Percentiles rank a stretch among this genome's conserved stretches.
Conservation (phyloP, 305 asterid species). For the Fraxinus albicans region DNA sequence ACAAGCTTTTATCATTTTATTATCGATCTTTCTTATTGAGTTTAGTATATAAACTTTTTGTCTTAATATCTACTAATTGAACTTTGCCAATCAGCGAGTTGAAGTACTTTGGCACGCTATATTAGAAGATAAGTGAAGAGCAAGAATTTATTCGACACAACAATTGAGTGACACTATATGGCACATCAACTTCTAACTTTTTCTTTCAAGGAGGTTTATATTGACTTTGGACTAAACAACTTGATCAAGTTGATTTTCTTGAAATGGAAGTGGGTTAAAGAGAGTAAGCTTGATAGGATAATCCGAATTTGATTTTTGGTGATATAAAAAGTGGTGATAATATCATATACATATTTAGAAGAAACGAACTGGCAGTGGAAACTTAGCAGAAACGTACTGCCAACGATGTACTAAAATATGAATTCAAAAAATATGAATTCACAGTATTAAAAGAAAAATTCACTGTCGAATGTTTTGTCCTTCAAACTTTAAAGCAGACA, state of each 20-base stretch:
- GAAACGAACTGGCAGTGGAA: background rate
- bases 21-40: too few species aligned
- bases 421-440: too few species aligned
- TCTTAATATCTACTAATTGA: background rate
- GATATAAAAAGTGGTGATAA: background rate
- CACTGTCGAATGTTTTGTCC: background rate
- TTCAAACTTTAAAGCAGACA: background rate
- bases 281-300: background rate
- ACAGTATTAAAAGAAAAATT: background rate
- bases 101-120: background rate
- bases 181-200: background rate
- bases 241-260: background rate
- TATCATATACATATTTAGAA: background rate
- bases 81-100: background rate
- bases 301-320: background rate
- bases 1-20: too few species aligned
- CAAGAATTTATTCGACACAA: background rate
- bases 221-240: background rate
- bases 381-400: background rate
- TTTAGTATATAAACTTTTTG: too few species aligned
- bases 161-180: background rate
- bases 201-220: background rate
- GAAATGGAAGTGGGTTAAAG: background rate
- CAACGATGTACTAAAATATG: background rate
- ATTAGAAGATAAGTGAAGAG: background rate